Percentiles rank a stretch among this genome's conserved stretches.
Evolutionary conservation across 352 stramenopile genomes (phyloP).

Genomic region (Phytophthora constricta): DNA sequence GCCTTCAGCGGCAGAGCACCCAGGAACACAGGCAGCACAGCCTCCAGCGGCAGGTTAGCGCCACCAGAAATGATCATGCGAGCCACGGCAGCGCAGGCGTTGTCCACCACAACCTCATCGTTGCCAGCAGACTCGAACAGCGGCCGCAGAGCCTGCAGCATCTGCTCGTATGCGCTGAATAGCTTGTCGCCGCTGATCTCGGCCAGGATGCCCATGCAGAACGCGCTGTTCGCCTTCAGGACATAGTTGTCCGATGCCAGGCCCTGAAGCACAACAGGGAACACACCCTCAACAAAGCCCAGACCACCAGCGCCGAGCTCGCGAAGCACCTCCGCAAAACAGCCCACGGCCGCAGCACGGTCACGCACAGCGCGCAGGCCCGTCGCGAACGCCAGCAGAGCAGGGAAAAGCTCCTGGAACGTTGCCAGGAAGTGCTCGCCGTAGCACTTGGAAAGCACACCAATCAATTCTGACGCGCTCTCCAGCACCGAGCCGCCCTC

Average conservation of each 20-base stretch:
- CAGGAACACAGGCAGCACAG: slow-evolving; percentile 95
- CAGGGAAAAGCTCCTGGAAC: slow-evolving; percentile 91
- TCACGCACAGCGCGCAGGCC: slow-evolving; percentile 91
- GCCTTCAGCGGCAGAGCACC: slow-evolving; percentile 94
- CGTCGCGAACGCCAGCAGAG: slow-evolving; percentile 92
- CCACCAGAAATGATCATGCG: slow-evolving; percentile 92
- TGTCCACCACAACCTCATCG: slow-evolving; percentile 92
- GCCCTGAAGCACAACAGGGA: slow-evolving; percentile 91
- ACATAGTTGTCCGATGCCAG: slow-evolving; percentile 93
- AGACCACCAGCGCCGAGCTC: slow-evolving; percentile 85
- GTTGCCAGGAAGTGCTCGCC: slow-evolving; percentile 91
- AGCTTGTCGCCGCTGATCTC: slow-evolving; percentile 82
- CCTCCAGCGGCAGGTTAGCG: slow-evolving; percentile 85
- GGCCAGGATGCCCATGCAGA: slow-evolving; percentile 94
- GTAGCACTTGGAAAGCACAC: slow-evolving; percentile 94
- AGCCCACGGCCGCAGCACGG: slow-evolving; percentile 94
- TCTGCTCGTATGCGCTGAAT: slow-evolving; percentile 86
- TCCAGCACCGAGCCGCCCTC: slow-evolving; percentile 95
- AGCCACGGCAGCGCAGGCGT: slow-evolving; percentile 92
- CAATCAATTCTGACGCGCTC: slow-evolving; percentile 93
- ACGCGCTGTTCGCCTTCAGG: slow-evolving; percentile 95
- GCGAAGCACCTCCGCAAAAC: slow-evolving; percentile 95
- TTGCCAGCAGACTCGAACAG: slow-evolving; percentile 91
- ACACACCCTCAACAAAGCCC: slow-evolving; percentile 90
- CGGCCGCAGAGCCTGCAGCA: slow-evolving; percentile 92